Percentiles rank a stretch among this genome's conserved stretches.
Evolutionary conservation across 805 yeast species (phyloP).

Genomic region (Lipomyces sp.): DNA sequence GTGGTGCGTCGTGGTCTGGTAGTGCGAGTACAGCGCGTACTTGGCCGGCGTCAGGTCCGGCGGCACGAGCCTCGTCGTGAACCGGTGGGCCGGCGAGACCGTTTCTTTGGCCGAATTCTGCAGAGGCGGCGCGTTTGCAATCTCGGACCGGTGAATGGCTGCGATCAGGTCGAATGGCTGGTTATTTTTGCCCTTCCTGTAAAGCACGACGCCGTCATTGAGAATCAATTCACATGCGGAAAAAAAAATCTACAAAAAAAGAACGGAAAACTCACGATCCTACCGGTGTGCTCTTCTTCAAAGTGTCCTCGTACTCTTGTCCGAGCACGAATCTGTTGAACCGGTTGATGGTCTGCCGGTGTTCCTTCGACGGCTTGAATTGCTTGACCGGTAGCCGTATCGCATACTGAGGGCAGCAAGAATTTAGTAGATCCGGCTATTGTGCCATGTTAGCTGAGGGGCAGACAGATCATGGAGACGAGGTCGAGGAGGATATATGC

Average conservation of each 20-base stretch:
- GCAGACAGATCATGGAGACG: background rate
- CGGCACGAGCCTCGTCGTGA: conserved; percentile 13
- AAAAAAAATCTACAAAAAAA: background rate
- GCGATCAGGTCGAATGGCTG: conserved; percentile 35
- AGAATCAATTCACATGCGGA: conserved; percentile 17
- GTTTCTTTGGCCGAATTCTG: background rate
- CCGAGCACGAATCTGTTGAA: conserved; percentile 40
- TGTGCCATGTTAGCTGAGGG: conserved; percentile 29
- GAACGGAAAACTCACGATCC: too few species aligned
- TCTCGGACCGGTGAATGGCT: conserved; percentile 44
- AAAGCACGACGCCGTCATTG: background rate
- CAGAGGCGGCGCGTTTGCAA: conserved; percentile 17
- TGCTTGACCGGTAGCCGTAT: conserved; percentile 56
- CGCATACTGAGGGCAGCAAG: conserved; percentile 78
- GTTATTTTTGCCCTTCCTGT: conserved; percentile 29
- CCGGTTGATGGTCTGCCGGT: conserved; percentile 60
- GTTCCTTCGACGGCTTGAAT: conserved; percentile 59
- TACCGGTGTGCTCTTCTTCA: conserved; percentile 2
- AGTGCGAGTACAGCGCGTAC: conserved; percentile 52
- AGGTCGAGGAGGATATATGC: too few species aligned
- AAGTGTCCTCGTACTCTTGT: conserved; percentile 10
- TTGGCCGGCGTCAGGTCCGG: conserved; percentile 24
- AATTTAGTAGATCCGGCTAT: conserved; percentile 61
- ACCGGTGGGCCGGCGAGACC: conserved; percentile 6
- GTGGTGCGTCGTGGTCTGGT: conserved; percentile 68